Conservation (phyloP, 2,329 filamentous ascomycete species). For the Septoria linicola region DNA sequence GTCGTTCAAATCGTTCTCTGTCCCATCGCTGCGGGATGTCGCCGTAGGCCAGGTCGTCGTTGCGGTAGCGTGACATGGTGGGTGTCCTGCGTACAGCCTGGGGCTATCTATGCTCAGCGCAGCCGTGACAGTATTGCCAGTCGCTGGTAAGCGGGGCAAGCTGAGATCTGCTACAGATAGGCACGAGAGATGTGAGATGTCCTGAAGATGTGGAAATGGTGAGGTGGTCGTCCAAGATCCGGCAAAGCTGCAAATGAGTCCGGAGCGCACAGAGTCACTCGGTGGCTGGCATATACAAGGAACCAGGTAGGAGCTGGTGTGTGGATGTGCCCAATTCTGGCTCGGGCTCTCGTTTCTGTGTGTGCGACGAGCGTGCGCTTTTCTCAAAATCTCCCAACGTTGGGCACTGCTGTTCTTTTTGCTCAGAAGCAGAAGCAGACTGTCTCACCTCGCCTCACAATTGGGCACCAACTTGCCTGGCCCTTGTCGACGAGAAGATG, state of each 20-base stretch:
- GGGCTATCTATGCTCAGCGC: too few relatives aligned
- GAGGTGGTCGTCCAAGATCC: background rate
- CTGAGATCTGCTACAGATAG: background rate
- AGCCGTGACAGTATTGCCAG: too few relatives aligned
- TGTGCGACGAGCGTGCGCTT: background rate
- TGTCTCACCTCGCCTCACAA: background rate
- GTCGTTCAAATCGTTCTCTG: constrained; percentile 51
- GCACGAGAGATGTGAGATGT: background rate
- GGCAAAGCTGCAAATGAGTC: too few relatives aligned
- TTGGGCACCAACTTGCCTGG: background rate
- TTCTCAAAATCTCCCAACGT: background rate
- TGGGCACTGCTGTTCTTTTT: background rate
- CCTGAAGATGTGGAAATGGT: background rate
- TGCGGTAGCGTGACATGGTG: constrained; percentile 33
- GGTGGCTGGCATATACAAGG: constrained; percentile 5
- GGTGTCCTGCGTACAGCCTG: background rate
- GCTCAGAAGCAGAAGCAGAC: background rate
- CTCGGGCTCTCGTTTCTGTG: background rate
- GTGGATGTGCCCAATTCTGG: background rate
- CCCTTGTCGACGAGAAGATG: too few relatives aligned
- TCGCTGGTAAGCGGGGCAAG: background rate
- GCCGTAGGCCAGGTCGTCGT: constrained; percentile 45
- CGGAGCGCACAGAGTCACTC: constrained; percentile 1
- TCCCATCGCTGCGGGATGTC: constrained; percentile 53
- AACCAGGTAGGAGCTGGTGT: background rate